Base-by-base conservation (phyloP, 2,329 filamentous ascomycete species). In the Penicillium sp. region DNA sequence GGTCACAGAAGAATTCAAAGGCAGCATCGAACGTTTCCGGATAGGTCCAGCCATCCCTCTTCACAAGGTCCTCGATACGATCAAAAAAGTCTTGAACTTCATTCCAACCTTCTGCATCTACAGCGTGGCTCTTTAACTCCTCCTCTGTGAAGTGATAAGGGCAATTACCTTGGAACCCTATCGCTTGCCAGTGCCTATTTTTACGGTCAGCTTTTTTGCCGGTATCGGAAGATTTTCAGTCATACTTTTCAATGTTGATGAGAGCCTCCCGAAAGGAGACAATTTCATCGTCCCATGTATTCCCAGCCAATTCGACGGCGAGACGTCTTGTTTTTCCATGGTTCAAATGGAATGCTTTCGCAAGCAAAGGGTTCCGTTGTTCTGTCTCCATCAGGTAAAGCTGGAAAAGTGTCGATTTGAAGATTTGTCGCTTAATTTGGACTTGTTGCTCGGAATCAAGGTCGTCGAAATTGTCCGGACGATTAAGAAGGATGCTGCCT, bases 11-110 rank as follows among this genome's bases (percentile, higher is more conserved):
- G 43, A 70, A 57, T 27, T 64, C 52, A 26, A 67, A 53, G 37
- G 67, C 66, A 51, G 65, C 55, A n/a, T 66, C 56, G 45, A 69
- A 71, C 29, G 60, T 62, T 43, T 69, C 60, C 46, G 62, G 59
- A n/a, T 62, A 51, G 12, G 66, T 68, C 63, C 66, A 72, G 32
- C 69, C 66, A 59, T 71, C 68, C 33, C 67, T 58, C 44, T 58
- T 47, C 35, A 71, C 62, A 51, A 70, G 56, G 12, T 57, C 56
- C 29, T 64, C 55, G 48, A 72, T 49, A 40, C 51, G 55, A 43
- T 66, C 60, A 63, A 66, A 71, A 46, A 71, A 70, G 41, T 71
- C 64, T 37, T 60, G 54, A 9, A 56, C 53, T 12, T 60, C 49
- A 41, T 62, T 60, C 57, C 54, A 61, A 39, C 53, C 56, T 4